phyloP scores from a whole-genome alignment of 768 basidiomycete genomes.

The Leucocoprinus birnbaumii region DNA sequence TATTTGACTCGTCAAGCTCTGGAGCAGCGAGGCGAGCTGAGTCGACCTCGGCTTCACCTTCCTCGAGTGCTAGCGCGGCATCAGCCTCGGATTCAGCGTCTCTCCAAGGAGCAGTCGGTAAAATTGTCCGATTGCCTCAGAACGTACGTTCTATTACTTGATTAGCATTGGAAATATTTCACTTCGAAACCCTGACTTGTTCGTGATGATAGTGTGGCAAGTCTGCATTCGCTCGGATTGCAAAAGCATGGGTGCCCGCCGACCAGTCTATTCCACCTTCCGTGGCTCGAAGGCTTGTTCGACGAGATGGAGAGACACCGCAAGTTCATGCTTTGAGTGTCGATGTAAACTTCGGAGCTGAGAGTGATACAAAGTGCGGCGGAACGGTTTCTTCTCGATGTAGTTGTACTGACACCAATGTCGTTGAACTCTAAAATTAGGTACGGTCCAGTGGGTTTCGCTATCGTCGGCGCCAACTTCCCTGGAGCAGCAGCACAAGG shows the following conservation, averaged over 20 bases:
- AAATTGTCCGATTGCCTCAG: conserved; percentile 50
- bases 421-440: background rate
- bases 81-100: background rate
- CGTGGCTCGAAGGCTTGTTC: conserved; percentile 13
- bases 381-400: background rate
- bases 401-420: background rate
- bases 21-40: conserved; percentile 14
- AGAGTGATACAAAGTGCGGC: background rate
- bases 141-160: conserved; percentile 28
- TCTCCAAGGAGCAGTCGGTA: conserved; percentile 25
- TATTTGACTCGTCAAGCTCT: conserved; percentile 5
- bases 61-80: conserved; percentile 33
- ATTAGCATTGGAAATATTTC: background rate
- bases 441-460: conserved; percentile 11
- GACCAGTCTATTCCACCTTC: conserved; percentile 18
- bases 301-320: conserved; percentile 12
- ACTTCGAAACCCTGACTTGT: too few species aligned
- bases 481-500: conserved; percentile 11
- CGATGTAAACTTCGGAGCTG: conserved; percentile 18
- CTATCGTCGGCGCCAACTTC: conserved; percentile 13
- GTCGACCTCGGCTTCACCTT: conserved; percentile 32
- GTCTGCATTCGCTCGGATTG: conserved; percentile 19
- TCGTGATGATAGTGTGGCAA: conserved; percentile 17
- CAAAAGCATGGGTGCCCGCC: conserved; percentile 17
- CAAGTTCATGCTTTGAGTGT: conserved; percentile 17